A percentile compares a stretch with the other conserved stretches of the same genome.
Conservation (phyloP, 306 rosid genomes). For the Hippophae tibetana region DNA sequence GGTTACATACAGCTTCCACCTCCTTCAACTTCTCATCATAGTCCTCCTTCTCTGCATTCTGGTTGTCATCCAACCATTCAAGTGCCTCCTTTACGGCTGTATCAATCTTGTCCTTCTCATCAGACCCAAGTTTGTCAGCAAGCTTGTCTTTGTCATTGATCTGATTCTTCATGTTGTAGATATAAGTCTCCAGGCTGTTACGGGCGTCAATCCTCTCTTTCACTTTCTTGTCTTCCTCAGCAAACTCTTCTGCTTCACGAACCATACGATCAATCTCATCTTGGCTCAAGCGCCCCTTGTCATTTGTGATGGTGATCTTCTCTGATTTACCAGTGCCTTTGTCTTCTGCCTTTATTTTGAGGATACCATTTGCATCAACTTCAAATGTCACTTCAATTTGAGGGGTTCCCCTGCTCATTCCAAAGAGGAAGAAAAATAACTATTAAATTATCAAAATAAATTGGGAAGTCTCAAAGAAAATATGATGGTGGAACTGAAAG, state of each 20-base stretch:
- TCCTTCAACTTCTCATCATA: constrained; percentile 93
- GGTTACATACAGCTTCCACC: constrained; percentile 94
- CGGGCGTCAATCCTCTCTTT: constrained; percentile 95
- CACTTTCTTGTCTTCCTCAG: constrained; percentile 91
- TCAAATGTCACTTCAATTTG: constrained; percentile 98
- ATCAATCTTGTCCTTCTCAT: constrained; percentile 96
- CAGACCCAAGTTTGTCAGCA: constrained; percentile 84
- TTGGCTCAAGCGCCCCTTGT: constrained; percentile 91
- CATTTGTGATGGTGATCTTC: constrained; percentile 96
- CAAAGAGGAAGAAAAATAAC: background rate
- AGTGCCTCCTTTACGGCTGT: constrained; percentile 85
- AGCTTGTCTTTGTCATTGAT: constrained; percentile 87
- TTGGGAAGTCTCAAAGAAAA: background rate
- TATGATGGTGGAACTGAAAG: background rate
- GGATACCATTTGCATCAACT: constrained; percentile 95
- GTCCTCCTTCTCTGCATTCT: constrained; percentile 77
- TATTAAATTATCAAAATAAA: constrained; percentile 4
- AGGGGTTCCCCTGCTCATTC: constrained; percentile 79
- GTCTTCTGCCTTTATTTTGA: constrained; percentile 93
- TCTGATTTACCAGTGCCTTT: constrained; percentile 97
- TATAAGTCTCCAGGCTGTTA: constrained; percentile 73
- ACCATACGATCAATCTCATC: constrained; percentile 98
- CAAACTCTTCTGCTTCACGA: constrained; percentile 92
- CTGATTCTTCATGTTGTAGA: constrained; percentile 96
- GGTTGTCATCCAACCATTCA: constrained; percentile 97